Percentiles rank a stretch among this genome's conserved stretches.
phyloP scores from a whole-genome alignment of 768 basidiomycete species.

The Lactifluus pinguis region DNA sequence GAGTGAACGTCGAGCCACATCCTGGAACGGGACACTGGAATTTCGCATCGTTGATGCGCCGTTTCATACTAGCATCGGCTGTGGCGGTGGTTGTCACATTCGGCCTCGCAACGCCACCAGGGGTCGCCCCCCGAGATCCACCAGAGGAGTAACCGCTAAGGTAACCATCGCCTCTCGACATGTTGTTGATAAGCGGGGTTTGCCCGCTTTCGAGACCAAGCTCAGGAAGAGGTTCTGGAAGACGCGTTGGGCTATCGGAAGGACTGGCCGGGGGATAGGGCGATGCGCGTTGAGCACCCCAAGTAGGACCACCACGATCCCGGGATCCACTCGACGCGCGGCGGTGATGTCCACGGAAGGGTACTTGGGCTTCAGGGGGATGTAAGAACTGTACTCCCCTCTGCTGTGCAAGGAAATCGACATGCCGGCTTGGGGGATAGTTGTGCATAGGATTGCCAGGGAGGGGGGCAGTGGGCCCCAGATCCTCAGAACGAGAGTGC shows the following conservation, averaged over 20 bases:
- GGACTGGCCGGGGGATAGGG: conserved; percentile 16
- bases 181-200: neutral
- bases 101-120: conserved; percentile 43
- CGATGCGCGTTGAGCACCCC: conserved; percentile 16
- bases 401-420: conserved; percentile 31
- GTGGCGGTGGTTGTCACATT: conserved; percentile 91
- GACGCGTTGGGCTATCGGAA: conserved; percentile 7
- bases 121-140: conserved; percentile 15
- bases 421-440: conserved; percentile 28
- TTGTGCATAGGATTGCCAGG: conserved; percentile 15
- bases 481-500: conserved; percentile 55
- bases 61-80: conserved; percentile 73
- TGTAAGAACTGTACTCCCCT: conserved; percentile 32
- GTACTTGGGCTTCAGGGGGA: conserved; percentile 30
- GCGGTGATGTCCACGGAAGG: conserved; percentile 35
- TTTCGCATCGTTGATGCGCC: conserved; percentile 82
- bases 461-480: conserved; percentile 30
- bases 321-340: conserved; percentile 35
- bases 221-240: conserved; percentile 39
- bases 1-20: conserved; percentile 94
- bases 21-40: conserved; percentile 90
- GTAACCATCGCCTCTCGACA: neutral
- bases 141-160: conserved; percentile 1
- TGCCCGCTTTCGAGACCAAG: neutral
- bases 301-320: conserved; percentile 21